phyloP scores from a whole-genome alignment of 352 stramenopile genomes.

The Phytophthora kernoviae region DNA sequence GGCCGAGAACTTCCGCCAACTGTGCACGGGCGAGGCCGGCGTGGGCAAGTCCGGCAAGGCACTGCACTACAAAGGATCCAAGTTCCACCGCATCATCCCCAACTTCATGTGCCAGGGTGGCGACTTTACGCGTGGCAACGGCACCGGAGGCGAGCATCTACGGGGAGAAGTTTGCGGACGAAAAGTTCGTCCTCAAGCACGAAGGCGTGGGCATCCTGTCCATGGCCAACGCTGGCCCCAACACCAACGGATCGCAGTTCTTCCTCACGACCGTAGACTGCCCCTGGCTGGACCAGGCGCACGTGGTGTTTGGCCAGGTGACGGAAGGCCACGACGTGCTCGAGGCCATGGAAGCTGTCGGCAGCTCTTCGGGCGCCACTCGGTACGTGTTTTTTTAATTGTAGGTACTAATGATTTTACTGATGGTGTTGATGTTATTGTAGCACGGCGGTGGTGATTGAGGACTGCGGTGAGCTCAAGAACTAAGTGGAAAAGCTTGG shows the following conservation, averaged over 20 bases:
- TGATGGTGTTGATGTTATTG: slow-evolving; percentile 17
- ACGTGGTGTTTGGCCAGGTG: slow-evolving; percentile 93
- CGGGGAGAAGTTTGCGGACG: slow-evolving; percentile 94
- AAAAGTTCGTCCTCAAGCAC: slow-evolving; percentile 96
- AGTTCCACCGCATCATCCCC: slow-evolving; percentile 94
- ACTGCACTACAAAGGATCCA: slow-evolving; percentile 88
- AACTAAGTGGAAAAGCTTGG: slow-evolving; percentile 32
- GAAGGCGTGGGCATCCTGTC: slow-evolving; percentile 89
- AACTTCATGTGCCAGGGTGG: slow-evolving; percentile 97
- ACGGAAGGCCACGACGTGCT: slow-evolving; percentile 97
- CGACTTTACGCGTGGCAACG: slow-evolving; percentile 95
- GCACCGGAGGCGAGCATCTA: slow-evolving; percentile 94
- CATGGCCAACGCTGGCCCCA: slow-evolving; percentile 97
- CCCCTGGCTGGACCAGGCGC: slow-evolving; percentile 87
- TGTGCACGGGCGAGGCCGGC: slow-evolving; percentile 98
- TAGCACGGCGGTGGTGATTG: slow-evolving; percentile 88
- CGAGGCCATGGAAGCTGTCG: slow-evolving; percentile 94
- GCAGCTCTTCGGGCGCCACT: slow-evolving; percentile 91
- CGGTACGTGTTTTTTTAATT: slow-evolving; percentile 43
- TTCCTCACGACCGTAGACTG: slow-evolving; percentile 96
- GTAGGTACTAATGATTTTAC: slow-evolving; percentile 13
- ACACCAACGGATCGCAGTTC: slow-evolving; percentile 99
- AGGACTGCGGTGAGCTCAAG: slow-evolving; percentile 95
- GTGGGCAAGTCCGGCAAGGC: slow-evolving; percentile 77
- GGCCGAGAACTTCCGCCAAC: slow-evolving; percentile 97